Conservation (phyloP, 2,329 filamentous ascomycete species). For the Colletotrichum tanaceti region DNA sequence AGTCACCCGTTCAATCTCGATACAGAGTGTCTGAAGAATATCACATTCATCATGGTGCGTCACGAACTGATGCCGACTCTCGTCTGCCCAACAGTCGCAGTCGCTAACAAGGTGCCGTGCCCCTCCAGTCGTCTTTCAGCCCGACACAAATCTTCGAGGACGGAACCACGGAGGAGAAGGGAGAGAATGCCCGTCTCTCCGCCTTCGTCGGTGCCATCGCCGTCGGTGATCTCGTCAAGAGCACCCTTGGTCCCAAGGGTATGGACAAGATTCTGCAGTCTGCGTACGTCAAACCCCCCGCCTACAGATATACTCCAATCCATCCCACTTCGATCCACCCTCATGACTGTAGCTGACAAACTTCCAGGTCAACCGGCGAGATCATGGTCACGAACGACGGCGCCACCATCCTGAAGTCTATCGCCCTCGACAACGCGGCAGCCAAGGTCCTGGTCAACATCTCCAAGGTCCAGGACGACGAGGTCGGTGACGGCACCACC, state of each 20-base stretch:
- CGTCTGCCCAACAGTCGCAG: not conserved
- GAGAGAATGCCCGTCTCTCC: slow-evolving; percentile 98
- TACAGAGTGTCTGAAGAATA: slow-evolving; percentile 33
- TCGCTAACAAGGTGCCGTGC: slow-evolving; percentile 8
- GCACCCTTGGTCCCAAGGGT: slow-evolving; percentile 94
- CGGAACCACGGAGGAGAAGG: slow-evolving; percentile 97
- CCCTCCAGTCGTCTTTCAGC: slow-evolving; percentile 71
- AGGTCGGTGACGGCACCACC: slow-evolving; percentile 97
- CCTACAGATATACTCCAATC: slow-evolving; percentile 1
- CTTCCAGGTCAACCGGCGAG: slow-evolving; percentile 84
- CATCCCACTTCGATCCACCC: slow-evolving; percentile 25
- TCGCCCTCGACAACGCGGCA: slow-evolving; percentile 97
- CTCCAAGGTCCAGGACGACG: slow-evolving; percentile 98
- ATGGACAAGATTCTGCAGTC: slow-evolving; percentile 99
- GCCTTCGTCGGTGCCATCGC: slow-evolving; percentile 98
- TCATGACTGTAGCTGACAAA: slow-evolving; percentile 38
- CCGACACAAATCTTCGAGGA: slow-evolving; percentile 98
- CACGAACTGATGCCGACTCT: too few species aligned
- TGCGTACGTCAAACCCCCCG: slow-evolving; percentile 70
- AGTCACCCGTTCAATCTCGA: slow-evolving; percentile 28
- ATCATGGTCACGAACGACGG: slow-evolving; percentile 99
- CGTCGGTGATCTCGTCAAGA: slow-evolving; percentile 97
- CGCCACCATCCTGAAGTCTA: slow-evolving; percentile 97
- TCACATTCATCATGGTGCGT: slow-evolving; percentile 38
- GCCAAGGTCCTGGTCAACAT: slow-evolving; percentile 99